phyloP scores from a whole-genome alignment of 208 protist species.

The Leishmania gerbilli region DNA sequence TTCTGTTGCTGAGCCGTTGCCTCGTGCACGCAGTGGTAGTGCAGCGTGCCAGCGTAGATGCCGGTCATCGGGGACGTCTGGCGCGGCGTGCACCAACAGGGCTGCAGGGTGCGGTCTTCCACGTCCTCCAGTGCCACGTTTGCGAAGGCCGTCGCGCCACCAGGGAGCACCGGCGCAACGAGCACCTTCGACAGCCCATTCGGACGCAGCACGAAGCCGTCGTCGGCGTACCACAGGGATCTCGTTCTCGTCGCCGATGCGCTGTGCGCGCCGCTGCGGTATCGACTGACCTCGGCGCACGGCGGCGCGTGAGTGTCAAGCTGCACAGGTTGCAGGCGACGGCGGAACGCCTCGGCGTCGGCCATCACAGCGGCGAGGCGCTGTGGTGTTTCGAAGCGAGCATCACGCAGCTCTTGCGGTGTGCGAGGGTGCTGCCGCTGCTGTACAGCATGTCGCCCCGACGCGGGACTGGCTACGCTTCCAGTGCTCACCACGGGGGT shows the following conservation, averaged over 20 bases:
- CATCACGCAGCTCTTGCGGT: conserved; percentile 27
- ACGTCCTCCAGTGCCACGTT: conserved; percentile 34
- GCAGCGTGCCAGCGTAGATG: conserved; percentile 61
- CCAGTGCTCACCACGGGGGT: not conserved
- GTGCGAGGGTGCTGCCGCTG: not conserved
- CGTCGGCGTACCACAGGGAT: conserved; percentile 21
- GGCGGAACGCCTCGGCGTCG: conserved; percentile 32
- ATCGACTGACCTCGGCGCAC: conserved; percentile 18
- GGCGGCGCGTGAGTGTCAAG: conserved; percentile 20
- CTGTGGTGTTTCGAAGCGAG: conserved; percentile 24
- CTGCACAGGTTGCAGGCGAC: conserved; percentile 20
- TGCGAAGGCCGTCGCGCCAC: not conserved
- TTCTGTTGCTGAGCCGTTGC: conserved; percentile 5
- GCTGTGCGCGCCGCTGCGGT: conserved; percentile 15
- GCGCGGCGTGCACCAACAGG: conserved; percentile 85
- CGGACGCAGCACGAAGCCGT: conserved; percentile 22
- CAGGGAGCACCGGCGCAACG: conserved; percentile 22
- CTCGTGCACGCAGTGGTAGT: conserved; percentile 87
- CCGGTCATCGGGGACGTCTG: conserved; percentile 36
- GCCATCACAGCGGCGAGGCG: conserved; percentile 29
- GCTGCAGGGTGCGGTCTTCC: conserved; percentile 31
- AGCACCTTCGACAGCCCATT: conserved; percentile 29
- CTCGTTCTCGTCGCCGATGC: not conserved
- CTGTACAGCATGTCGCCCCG: not conserved
- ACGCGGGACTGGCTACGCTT: not conserved